Conservation (phyloP, 2,329 filamentous ascomycete genomes). For the Colletotrichum simmondsii region DNA sequence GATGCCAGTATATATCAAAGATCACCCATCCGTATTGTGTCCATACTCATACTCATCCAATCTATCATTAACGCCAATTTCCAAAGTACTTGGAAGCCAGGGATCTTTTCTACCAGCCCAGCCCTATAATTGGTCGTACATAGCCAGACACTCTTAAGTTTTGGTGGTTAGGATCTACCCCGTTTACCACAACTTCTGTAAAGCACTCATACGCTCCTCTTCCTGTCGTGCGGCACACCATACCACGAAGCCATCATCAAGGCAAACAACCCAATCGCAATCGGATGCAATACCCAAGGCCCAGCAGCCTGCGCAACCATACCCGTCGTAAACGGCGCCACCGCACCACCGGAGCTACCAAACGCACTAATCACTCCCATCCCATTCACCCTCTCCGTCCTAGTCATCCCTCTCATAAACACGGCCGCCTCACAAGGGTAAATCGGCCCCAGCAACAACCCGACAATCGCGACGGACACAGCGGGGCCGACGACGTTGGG, state of each 20-base stretch:
- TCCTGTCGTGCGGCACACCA: constrained; percentile 63
- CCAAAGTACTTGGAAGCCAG: too few relatives aligned
- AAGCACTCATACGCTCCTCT: constrained; percentile 67
- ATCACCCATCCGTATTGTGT: neutral
- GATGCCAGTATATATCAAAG: neutral
- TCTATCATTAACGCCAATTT: too few relatives aligned
- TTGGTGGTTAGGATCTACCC: neutral
- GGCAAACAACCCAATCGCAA: constrained; percentile 73
- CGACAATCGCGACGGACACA: constrained; percentile 75
- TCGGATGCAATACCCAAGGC: constrained; percentile 73
- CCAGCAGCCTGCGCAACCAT: constrained; percentile 70
- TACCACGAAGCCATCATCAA: constrained; percentile 76
- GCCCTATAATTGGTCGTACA: neutral
- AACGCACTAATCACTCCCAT: constrained; percentile 77
- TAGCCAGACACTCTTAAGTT: neutral
- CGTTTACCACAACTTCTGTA: neutral
- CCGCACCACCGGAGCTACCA: constrained; percentile 75
- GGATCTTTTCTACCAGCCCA: neutral
- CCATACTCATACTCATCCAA: neutral
- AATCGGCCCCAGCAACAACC: constrained; percentile 80
- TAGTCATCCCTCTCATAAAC: constrained; percentile 69
- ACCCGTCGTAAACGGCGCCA: constrained; percentile 74
- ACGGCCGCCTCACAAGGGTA: constrained; percentile 79
- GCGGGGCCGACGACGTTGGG: constrained; percentile 79
- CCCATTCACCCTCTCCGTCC: constrained; percentile 69